phyloP scores from a whole-genome alignment of 495 filamentous ascomycete species.

The Tuber calosporum region DNA sequence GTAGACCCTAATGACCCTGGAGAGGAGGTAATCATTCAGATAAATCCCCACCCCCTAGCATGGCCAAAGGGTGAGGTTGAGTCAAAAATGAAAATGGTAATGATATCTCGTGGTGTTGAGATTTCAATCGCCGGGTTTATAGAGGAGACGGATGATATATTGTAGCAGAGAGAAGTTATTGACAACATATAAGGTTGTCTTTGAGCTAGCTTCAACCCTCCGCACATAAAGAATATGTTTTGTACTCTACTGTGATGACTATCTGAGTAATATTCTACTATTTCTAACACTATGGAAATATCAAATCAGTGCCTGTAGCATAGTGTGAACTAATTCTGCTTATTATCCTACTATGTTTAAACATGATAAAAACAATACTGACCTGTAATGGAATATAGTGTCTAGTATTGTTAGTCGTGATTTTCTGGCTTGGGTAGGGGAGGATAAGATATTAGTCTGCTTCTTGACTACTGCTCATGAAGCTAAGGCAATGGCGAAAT shows the following conservation, averaged over 20 bases:
- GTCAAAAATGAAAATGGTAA: too few relatives aligned
- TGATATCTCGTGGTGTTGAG: too few relatives aligned
- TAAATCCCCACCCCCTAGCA: too few relatives aligned
- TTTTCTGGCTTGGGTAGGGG: not conserved
- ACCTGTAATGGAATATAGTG: not conserved
- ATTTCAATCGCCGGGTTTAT: too few relatives aligned
- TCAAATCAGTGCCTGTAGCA: constrained; percentile 7
- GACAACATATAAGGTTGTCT: not conserved
- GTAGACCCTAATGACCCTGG: too few relatives aligned
- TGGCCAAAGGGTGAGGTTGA: too few relatives aligned
- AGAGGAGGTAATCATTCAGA: too few relatives aligned
- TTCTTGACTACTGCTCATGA: not conserved
- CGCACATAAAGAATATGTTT: not conserved
- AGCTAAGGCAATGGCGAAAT: not conserved
- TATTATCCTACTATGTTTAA: not conserved
- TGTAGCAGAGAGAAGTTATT: not conserved
- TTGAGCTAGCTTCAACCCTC: not conserved
- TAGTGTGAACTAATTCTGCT: not conserved
- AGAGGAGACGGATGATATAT: too few relatives aligned
- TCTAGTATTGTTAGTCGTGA: not conserved
- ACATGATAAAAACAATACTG: not conserved
- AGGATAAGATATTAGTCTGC: not conserved
- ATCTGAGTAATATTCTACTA: constrained; percentile 12
- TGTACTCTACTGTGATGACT: constrained; percentile 19
- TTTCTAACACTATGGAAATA: not conserved